Base-by-base conservation (phyloP, 164 flowering plant genomes). In the Magnolia changhungtana region DNA sequence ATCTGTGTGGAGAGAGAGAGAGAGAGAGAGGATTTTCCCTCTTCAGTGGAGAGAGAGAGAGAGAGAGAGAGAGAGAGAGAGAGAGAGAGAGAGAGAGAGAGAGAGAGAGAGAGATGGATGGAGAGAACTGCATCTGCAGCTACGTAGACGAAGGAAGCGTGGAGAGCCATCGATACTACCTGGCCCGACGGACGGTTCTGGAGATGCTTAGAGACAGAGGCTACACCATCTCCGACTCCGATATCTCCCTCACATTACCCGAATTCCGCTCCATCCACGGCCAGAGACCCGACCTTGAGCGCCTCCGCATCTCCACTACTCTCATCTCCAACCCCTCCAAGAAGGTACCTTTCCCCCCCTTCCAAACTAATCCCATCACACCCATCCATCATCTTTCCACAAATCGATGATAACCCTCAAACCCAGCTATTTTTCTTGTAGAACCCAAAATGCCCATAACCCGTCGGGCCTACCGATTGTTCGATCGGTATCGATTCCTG, bases 131-230 rank as follows among this genome's bases (percentile, higher is more conserved):
- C 82, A 51, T 91, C 78, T 76, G 84, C 79, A 80, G 80, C 76
- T 85, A 45, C 74, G 79, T 87, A 5, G 99, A 95, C 79, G 61
- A 82, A 4, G 97, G 95, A 0, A 88, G 87, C 76, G 55, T 71
- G 1, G 99, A 88, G 82, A 89, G 91, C 77, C 95, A 89, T 83
- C 73, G 94, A 13, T 91, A 86, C 88, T 95, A 77, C 79, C 79
- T 90, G 21, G 81, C 97, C 3, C 84, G 97, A 1, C 80, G 89
- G 68, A 96, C 98, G 0, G 73, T 81, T 10, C 80, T 96, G 63
- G 95, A 96, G 85, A 96, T 96, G 98, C 87, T 94, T 9, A 83
- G 76, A 6, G 98, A 93, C 85, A 79, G 98, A 69, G 96, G 97
- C 73, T 95, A 86, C 79, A 71, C 78, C 50, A 85, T 91, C 5